Conservation (phyloP, 768 basidiomycete genomes). For the Tylopilus vinaceipallidus region DNA sequence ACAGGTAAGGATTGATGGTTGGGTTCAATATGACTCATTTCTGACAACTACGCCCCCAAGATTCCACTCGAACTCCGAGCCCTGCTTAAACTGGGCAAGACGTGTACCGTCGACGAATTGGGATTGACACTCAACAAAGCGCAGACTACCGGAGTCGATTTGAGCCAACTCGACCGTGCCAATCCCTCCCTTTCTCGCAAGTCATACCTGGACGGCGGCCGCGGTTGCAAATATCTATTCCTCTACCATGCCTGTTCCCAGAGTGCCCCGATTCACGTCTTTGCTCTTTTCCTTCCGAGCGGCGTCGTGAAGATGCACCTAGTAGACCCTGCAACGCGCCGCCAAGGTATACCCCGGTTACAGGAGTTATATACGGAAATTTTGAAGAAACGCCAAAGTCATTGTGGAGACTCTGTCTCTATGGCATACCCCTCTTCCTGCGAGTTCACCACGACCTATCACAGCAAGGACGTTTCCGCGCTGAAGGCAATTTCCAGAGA, state of each 20-base stretch:
- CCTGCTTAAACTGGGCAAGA: constrained; percentile 79
- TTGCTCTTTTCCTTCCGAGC: constrained; percentile 79
- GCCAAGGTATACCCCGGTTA: constrained; percentile 80
- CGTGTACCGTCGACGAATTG: constrained; percentile 65
- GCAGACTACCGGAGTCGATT: constrained; percentile 77
- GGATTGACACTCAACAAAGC: constrained; percentile 79
- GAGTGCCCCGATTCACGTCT: constrained; percentile 76
- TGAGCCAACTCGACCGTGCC: constrained; percentile 73
- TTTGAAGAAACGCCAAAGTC: constrained; percentile 46
- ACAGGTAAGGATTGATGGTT: constrained; percentile 65
- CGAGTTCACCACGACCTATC: constrained; percentile 70
- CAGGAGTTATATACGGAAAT: constrained; percentile 69
- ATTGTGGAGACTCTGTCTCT: constrained; percentile 42
- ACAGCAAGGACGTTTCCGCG: constrained; percentile 74
- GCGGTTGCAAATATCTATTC: constrained; percentile 73
- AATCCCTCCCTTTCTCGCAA: constrained; percentile 54
- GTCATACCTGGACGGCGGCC: constrained; percentile 73
- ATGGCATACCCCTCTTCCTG: constrained; percentile 63
- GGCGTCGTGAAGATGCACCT: constrained; percentile 76
- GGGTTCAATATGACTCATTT: not conserved
- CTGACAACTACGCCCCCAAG: constrained; percentile 39
- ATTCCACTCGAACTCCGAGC: constrained; percentile 82
- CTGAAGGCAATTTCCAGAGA: constrained; percentile 87
- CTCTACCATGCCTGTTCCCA: constrained; percentile 83
- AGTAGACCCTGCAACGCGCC: constrained; percentile 86